Percentiles rank a stretch among this genome's conserved stretches.
These are phyloP conservation scores for Metschnikowia orientalis DNA, from an alignment of 805 yeast species.

Conservation along the genomic window DNA sequence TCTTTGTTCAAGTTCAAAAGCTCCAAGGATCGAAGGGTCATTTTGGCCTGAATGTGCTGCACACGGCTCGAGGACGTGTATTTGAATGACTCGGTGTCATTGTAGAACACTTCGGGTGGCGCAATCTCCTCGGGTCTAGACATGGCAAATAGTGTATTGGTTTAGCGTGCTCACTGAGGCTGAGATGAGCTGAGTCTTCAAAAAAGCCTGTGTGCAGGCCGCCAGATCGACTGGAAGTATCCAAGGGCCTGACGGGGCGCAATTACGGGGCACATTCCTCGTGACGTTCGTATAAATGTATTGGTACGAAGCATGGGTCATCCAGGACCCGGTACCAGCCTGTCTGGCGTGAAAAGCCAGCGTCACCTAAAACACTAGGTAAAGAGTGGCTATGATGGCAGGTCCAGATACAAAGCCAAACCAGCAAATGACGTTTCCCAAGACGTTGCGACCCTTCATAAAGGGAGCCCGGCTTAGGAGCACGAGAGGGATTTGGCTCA, in stretches of 20 bases:
- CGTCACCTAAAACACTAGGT: constrained; percentile 55
- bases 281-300: too few species aligned
- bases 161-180: not conserved
- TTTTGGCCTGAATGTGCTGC: constrained; percentile 96
- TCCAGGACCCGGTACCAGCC: too few species aligned
- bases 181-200: constrained; percentile 4
- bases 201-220: constrained; percentile 4
- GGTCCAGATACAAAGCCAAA: constrained; percentile 88
- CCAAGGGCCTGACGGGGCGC: too few species aligned
- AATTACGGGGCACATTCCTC: too few species aligned
- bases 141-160: constrained; percentile 40
- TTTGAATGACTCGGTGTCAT: constrained; percentile 83
- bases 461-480: constrained; percentile 55
- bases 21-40: constrained; percentile 93
- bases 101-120: constrained; percentile 93
- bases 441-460: constrained; percentile 48
- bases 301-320: too few species aligned
- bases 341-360: too few species aligned
- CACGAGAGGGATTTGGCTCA: constrained; percentile 83
- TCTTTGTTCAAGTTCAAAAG: constrained; percentile 65
- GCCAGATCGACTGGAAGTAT: not conserved
- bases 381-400: constrained; percentile 77
- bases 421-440: constrained; percentile 89
- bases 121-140: constrained; percentile 96
- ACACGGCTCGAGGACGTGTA: constrained; percentile 94